phyloP scores from a whole-genome alignment of 768 basidiomycete genomes.

The Boletus subcaerulescens region DNA sequence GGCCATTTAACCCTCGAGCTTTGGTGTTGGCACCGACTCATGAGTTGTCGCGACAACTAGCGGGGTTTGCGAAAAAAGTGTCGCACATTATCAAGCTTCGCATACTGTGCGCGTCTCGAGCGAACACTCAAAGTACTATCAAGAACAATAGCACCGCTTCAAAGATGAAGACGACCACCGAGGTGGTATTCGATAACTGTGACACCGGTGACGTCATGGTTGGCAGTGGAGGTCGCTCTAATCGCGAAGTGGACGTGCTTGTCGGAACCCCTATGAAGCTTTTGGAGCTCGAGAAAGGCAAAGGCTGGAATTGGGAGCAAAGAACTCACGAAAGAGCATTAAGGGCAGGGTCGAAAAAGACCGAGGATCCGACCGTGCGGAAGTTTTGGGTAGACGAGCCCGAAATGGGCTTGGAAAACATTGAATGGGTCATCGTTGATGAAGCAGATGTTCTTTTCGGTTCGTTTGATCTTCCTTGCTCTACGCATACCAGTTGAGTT shows the following conservation, averaged over 20 bases:
- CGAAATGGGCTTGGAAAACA: conserved; percentile 59
- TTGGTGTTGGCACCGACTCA: conserved; percentile 87
- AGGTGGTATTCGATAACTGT: conserved; percentile 17
- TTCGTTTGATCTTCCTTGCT: conserved; percentile 30
- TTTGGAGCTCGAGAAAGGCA: conserved; percentile 56
- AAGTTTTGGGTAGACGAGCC: conserved; percentile 47
- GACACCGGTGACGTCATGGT: conserved; percentile 30
- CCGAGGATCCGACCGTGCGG: conserved; percentile 25
- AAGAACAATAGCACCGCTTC: conserved; percentile 41
- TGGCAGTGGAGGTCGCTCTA: conserved; percentile 14
- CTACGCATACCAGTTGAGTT: neutral
- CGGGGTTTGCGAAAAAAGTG: conserved; percentile 69
- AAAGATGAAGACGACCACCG: conserved; percentile 39
- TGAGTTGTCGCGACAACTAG: conserved; percentile 80
- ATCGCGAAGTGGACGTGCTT: conserved; percentile 47
- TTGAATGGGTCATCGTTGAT: conserved; percentile 90
- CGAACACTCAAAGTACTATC: conserved; percentile 39
- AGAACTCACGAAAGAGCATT: conserved; percentile 24
- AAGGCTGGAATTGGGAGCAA: conserved; percentile 49
- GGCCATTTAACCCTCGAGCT: conserved; percentile 62
- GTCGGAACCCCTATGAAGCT: conserved; percentile 66
- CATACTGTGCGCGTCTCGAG: conserved; percentile 65
- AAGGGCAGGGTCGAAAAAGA: conserved; percentile 24
- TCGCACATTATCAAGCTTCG: conserved; percentile 74
- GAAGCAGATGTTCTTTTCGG: conserved; percentile 91